Evolutionary conservation across 129 eudicot genomes (phyloP), one percentile per base, ranked within the genome.

Genomic region (Ambrosia trifida): DNA sequence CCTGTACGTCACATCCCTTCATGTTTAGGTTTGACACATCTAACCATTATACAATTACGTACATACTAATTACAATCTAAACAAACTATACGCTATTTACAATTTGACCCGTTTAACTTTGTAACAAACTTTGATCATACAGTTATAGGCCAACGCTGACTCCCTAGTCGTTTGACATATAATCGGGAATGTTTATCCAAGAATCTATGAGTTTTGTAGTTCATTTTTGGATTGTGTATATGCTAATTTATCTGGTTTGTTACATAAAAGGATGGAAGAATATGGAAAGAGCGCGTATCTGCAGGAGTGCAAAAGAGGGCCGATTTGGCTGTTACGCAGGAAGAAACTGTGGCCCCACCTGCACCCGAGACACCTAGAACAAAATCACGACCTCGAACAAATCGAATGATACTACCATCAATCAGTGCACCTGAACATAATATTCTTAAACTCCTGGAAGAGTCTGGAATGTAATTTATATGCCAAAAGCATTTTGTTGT

Each of bases 211-310:
- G 54, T n/a, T 49, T 49, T 49, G 19, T 49, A 49, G 44, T 40
- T 18, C 24, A 30, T 30, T 36, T 73, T 67, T 30, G 14, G 64
- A 46, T 43, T 41, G 12, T 11, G 31, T 14, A 52, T 14, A 52
- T 3, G n/a, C 53, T 59, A 62, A 47, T 9, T 13, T 54, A 30
- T 35, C 14, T 66, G 7, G 67, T 61, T 63, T 17, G 28, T 64
- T 62, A 44, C 24, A 51, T 35, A 40, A 69, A 76, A 89, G 96
- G 96, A 93, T 82, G 98, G 96, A 53, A 81, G 98, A 79, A 89
- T 89, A 78, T 93, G 98, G 98, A 93, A 89, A 81, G 98, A 89
- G 72, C 84, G 98, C 10, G 95, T 89, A 9, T 92, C 89, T 35
- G 88, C 95, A n/a, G 89, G 83, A 14, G 76, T 33, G 14, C 82